Evolutionary conservation across 2,329 filamentous ascomycete genomes (phyloP).

Genomic region (Aspergillus sp.): DNA sequence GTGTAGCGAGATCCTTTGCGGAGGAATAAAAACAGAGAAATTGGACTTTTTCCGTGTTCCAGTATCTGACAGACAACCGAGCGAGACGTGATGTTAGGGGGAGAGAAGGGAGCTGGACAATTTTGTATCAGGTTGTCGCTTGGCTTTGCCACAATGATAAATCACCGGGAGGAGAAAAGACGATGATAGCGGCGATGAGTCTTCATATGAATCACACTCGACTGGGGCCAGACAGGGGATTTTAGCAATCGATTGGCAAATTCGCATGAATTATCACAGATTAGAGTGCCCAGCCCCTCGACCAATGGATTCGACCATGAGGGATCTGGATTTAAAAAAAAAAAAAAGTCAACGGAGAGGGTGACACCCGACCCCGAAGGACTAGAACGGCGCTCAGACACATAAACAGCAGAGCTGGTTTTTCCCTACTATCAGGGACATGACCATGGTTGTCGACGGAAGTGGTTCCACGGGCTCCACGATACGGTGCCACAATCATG

Average conservation of each 20-base stretch:
- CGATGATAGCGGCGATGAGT: constrained; percentile 7
- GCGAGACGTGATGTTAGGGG: not conserved
- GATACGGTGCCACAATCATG: constrained; percentile 21
- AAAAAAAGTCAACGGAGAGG: constrained; percentile 5
- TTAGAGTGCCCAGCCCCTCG: constrained; percentile 1
- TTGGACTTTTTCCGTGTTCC: not conserved
- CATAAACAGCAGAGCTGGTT: constrained; percentile 5
- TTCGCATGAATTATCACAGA: not conserved
- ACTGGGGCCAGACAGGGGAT: not conserved
- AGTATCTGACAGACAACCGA: not conserved
- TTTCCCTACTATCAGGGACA: constrained; percentile 14
- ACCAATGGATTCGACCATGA: constrained; percentile 4
- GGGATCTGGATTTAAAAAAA: constrained; percentile 9
- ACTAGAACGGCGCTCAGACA: constrained; percentile 14
- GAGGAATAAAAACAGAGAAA: constrained; percentile 7
- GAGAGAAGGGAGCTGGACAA: constrained; percentile 7
- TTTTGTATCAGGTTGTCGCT: constrained; percentile 17
- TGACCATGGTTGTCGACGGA: constrained; percentile 13
- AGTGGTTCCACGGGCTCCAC: constrained; percentile 23
- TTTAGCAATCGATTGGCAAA: not conserved
- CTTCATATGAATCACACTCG: constrained; percentile 7
- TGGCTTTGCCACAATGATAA: constrained; percentile 12
- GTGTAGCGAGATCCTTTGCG: constrained; percentile 15
- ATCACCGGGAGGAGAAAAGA: constrained; percentile 3
- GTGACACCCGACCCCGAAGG: constrained; percentile 14